phyloP scores from a whole-genome alignment of 257 asterid species.

The Fraxinus excelsior region DNA sequence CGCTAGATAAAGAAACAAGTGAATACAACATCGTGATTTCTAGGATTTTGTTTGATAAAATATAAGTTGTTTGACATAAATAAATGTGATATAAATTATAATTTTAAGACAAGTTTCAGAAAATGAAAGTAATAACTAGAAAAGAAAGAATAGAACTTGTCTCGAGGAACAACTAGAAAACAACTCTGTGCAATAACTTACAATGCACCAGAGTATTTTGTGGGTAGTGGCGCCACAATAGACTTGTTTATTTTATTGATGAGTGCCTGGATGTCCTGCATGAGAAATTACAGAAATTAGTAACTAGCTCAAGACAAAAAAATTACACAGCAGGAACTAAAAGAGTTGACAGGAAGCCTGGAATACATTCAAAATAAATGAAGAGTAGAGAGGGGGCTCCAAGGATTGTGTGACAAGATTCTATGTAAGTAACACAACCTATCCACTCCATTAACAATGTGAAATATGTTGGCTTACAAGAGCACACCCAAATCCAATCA shows the following conservation, averaged over 20 bases:
- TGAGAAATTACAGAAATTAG: constrained; percentile 28
- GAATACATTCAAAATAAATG: constrained; percentile 2
- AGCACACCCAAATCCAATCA: not conserved
- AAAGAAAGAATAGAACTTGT: not conserved
- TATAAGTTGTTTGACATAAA: not conserved
- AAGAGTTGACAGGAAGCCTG: constrained; percentile 13
- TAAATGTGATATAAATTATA: constrained; percentile 1
- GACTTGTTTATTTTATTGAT: constrained; percentile 90
- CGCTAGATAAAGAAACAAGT: not conserved
- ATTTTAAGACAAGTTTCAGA: not conserved
- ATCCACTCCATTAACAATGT: not conserved
- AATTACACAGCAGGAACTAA: constrained; percentile 28
- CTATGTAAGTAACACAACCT: constrained; percentile 1
- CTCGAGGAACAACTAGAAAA: constrained; percentile 5
- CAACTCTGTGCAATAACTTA: constrained; percentile 40
- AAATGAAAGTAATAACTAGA: not conserved
- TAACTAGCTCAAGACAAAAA: constrained; percentile 15
- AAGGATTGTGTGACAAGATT: constrained; percentile 12
- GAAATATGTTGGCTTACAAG: not conserved
- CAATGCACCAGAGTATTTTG: constrained; percentile 84
- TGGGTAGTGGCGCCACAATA: constrained; percentile 79
- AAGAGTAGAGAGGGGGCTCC: not conserved
- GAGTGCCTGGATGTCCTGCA: constrained; percentile 91
- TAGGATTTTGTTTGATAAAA: not conserved
- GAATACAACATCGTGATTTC: not conserved